Conservation (phyloP, 495 filamentous ascomycete species). For the Neurospora intermedia region DNA sequence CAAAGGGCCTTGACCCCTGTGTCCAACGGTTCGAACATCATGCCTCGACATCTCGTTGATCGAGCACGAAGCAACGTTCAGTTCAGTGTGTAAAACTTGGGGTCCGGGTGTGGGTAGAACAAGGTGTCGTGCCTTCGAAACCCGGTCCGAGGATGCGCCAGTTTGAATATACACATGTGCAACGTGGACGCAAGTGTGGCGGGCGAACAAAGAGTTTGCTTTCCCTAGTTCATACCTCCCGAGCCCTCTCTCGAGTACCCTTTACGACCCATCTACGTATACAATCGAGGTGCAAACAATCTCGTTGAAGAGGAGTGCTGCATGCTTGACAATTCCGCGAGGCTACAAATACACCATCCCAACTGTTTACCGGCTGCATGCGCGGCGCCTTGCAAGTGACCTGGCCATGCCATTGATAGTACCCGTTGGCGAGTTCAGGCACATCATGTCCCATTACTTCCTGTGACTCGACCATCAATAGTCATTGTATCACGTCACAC, state of each 20-base stretch:
- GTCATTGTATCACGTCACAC: not conserved
- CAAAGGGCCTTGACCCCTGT: not conserved
- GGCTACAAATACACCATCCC: not conserved
- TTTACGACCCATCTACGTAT: not conserved
- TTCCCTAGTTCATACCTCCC: not conserved
- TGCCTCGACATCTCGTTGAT: not conserved
- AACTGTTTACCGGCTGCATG: not conserved
- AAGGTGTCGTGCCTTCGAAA: constrained; percentile 1
- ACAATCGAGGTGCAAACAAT: not conserved
- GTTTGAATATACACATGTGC: not conserved
- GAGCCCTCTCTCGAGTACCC: not conserved
- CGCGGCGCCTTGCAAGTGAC: not conserved
- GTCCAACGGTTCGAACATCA: not conserved
- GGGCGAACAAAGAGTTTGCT: not conserved
- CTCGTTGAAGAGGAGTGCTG: not conserved
- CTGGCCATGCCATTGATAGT: not conserved
- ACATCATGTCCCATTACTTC: not conserved
- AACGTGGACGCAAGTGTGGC: not conserved
- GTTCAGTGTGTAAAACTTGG: not conserved
- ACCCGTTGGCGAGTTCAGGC: not conserved
- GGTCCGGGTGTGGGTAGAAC: constrained; percentile 1
- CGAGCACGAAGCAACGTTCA: not conserved
- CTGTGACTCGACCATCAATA: not conserved
- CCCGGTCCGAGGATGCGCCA: not conserved
- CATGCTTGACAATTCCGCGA: not conserved